Evolutionary conservation across 2,329 filamentous ascomycete genomes (phyloP).

Genomic region (Penicillium fuscoglaucum): DNA sequence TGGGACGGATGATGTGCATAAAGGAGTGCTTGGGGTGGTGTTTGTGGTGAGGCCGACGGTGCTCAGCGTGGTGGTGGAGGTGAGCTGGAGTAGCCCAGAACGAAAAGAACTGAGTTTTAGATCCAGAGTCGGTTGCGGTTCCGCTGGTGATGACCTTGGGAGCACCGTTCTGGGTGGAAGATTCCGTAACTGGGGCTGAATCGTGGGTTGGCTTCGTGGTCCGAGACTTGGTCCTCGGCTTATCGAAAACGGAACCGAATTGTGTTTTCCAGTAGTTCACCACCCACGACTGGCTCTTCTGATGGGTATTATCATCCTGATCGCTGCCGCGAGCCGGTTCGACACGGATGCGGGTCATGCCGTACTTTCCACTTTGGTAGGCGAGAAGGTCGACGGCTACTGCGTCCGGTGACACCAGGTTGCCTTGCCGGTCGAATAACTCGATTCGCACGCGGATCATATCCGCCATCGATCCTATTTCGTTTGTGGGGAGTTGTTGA

Average conservation of each 20-base stretch:
- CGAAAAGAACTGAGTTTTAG: slow-evolving; percentile 17
- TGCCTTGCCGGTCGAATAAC: slow-evolving; percentile 28
- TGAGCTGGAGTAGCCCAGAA: slow-evolving; percentile 20
- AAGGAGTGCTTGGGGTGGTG: slow-evolving; percentile 21
- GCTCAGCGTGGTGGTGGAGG: slow-evolving; percentile 18
- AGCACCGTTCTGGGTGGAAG: neutral
- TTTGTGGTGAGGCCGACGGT: slow-evolving; percentile 24
- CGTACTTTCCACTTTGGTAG: slow-evolving; percentile 24
- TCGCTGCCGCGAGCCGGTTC: slow-evolving; percentile 16
- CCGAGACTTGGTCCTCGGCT: neutral
- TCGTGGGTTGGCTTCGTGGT: neutral
- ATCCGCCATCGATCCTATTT: slow-evolving; percentile 16
- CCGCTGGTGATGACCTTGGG: neutral
- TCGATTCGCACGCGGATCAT: slow-evolving; percentile 27
- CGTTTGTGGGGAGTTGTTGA: slow-evolving; percentile 22
- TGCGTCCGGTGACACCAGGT: slow-evolving; percentile 28
- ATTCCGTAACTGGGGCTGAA: neutral
- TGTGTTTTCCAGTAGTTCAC: slow-evolving; percentile 28
- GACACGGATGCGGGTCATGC: slow-evolving; percentile 31
- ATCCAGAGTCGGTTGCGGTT: slow-evolving; percentile 1
- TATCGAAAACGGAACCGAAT: slow-evolving; percentile 24
- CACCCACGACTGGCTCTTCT: slow-evolving; percentile 20
- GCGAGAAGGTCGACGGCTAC: slow-evolving; percentile 33
- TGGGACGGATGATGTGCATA: slow-evolving; percentile 34
- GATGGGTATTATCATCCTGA: neutral